These are phyloP conservation scores for Candida ponderosae DNA, from an alignment of 805 yeast genomes.

Conservation along the genomic window DNA sequence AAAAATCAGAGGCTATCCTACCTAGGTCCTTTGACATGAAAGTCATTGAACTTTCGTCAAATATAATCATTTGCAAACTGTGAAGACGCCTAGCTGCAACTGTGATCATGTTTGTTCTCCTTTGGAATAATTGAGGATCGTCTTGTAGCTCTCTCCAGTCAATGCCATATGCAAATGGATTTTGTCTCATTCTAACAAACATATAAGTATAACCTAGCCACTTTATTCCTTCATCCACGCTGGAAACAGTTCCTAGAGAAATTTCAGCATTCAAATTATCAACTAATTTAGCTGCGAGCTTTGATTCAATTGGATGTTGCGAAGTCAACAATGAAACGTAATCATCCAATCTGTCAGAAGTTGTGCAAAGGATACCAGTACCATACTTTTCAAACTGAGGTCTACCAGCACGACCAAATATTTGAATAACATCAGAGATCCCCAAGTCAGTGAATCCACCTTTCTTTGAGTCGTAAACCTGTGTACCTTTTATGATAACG, in stretches of 20 bases:
- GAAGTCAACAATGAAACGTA: constrained; percentile 85
- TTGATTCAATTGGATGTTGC: constrained; percentile 94
- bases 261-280: constrained; percentile 97
- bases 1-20: constrained; percentile 90
- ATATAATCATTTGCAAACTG: constrained; percentile 84
- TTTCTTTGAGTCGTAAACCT: constrained; percentile 85
- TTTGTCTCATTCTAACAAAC: constrained; percentile 89
- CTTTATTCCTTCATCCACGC: constrained; percentile 86
- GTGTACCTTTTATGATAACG: constrained; percentile 94
- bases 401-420: constrained; percentile 98
- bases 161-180: constrained; percentile 88
- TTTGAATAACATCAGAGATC: constrained; percentile 93
- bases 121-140: constrained; percentile 72
- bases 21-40: constrained; percentile 86
- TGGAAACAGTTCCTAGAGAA: constrained; percentile 90
- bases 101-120: constrained; percentile 68
- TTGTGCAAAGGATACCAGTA: constrained; percentile 85
- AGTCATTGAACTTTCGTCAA: constrained; percentile 76
- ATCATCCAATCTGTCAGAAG: constrained; percentile 75
- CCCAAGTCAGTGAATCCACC: constrained; percentile 95
- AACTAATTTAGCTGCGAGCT: constrained; percentile 64
- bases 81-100: constrained; percentile 82
- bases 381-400: constrained; percentile 93
- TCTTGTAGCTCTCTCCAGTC: constrained; percentile 78
- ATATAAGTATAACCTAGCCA: constrained; percentile 98